phyloP scores from a whole-genome alignment of 1,284 basidiomycete species.

The Ustilago sp. region DNA sequence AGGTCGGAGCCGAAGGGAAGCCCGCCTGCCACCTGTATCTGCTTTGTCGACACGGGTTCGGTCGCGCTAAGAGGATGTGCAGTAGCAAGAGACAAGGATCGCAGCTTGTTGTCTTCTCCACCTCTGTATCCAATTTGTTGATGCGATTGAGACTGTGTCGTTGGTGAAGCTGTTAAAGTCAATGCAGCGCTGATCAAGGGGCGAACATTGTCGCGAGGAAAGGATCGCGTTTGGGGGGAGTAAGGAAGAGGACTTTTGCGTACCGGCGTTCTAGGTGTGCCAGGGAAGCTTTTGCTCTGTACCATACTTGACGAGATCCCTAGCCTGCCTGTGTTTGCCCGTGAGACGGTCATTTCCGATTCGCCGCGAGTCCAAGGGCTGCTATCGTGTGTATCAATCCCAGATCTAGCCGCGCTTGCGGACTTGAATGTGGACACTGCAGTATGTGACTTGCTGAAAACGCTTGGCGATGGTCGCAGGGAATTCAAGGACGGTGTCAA shows the following conservation, averaged over 20 bases:
- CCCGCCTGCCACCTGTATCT: neutral
- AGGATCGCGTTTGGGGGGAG: slow-evolving; percentile 2
- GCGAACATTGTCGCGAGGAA: neutral
- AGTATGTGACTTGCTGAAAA: neutral
- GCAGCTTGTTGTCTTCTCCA: slow-evolving; percentile 13
- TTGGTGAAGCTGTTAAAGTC: neutral
- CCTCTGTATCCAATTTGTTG: neutral
- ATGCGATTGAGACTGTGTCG: slow-evolving; percentile 1
- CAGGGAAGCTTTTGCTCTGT: slow-evolving; percentile 26
- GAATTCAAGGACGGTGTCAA: neutral
- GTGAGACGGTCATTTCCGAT: slow-evolving; percentile 16
- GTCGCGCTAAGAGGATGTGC: slow-evolving; percentile 11
- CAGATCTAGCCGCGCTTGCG: neutral
- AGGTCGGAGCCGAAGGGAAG: neutral
- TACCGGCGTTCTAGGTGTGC: slow-evolving; percentile 7
- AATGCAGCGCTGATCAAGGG: neutral
- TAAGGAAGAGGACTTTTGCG: slow-evolving; percentile 16
- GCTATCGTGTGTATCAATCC: slow-evolving; percentile 3
- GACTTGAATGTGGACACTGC: neutral
- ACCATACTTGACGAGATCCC: slow-evolving; percentile 1
- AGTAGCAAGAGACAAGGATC: slow-evolving; percentile 24
- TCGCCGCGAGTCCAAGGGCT: slow-evolving; percentile 17
- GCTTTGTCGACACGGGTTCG: neutral
- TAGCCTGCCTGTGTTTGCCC: neutral
- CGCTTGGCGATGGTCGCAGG: neutral